Evolutionary conservation across 148 eudicot species (phyloP).

Genomic region (Camellia sinensis): DNA sequence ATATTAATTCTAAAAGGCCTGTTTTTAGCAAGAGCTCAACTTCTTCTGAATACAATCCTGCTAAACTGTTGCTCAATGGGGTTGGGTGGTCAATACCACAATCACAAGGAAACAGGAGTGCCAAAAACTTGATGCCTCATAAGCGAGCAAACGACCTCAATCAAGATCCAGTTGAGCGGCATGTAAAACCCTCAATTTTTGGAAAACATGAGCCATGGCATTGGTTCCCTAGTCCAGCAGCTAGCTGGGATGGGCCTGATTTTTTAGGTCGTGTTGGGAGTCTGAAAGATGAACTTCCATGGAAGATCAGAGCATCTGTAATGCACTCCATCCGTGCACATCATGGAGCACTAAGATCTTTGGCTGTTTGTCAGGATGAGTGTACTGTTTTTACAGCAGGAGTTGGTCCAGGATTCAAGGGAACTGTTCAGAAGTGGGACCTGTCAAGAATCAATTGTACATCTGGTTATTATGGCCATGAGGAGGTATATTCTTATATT

Average conservation of each 20-base stretch:
- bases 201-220: constrained; percentile 83
- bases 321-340: constrained; percentile 83
- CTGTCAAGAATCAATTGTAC: constrained; percentile 65
- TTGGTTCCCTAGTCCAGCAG: constrained; percentile 88
- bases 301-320: constrained; percentile 96
- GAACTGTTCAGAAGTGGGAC: constrained; percentile 93
- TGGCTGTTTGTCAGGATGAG: constrained; percentile 82
- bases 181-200: constrained; percentile 33
- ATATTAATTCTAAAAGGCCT: constrained; percentile 35
- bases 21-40: constrained; percentile 40
- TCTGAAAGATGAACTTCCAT: constrained; percentile 81
- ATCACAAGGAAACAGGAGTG: constrained; percentile 56
- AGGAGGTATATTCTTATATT: constrained; percentile 63
- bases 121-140: constrained; percentile 45
- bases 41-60: constrained; percentile 55
- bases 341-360: constrained; percentile 84
- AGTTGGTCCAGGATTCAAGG: constrained; percentile 90
- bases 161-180: constrained; percentile 38
- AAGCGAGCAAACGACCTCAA: constrained; percentile 41
- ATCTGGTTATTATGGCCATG: constrained; percentile 90
- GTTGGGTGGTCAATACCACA: constrained; percentile 96
- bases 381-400: constrained; percentile 87
- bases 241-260: constrained; percentile 81
- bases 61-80: constrained; percentile 74
- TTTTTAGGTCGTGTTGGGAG: constrained; percentile 72